Evolutionary conservation across 768 basidiomycete species (phyloP), one percentile per base, ranked within the genome.

Genomic region (Hysterangium stoloniferum): DNA sequence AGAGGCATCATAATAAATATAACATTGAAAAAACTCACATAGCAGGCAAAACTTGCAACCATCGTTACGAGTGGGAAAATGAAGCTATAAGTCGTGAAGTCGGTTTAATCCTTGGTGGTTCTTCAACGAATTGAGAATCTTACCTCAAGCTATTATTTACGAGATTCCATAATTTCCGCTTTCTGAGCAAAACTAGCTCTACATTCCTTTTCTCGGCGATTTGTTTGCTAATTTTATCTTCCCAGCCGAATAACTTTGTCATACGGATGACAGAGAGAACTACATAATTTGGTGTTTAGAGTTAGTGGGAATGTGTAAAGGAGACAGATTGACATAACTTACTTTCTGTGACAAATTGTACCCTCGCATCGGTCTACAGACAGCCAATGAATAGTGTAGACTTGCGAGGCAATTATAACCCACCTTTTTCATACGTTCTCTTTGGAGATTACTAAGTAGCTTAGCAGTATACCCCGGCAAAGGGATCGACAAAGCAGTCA

Each of bases 241-340:
- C 70, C 66, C 70, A 70, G 4, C 62, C 70, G 40, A 72, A 72
- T 59, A 71, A 62, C 59, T 72, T 72, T 57, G 69, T 61, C 62
- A 72, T 68, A n/a, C 69, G 63, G 4, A 69, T 52, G 46, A 59
- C 52, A 34, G 45, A 46, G 20, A 62, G 33, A 13, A 52, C 61
- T 59, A 40, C 1, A 37, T 3, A 33, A 6, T 5, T 22, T 17
- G 12, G 27, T n/a, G 6, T 22, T 22, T 31, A 24, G n/a, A 22
- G 8, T 28, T 28, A 29, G 11, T 12, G 22, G 11, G 13, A 2
- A 3, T 6, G 34, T 15, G 13, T 4, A 35, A 4, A 6, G 2
- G 19, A 22, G 29, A n/a, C 6, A 1, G 2, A 6, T 4, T 31
- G 22, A 33, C 4, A 6, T 11, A 11, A 47, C 56, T 47, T 50